phyloP scores from a whole-genome alignment of 768 basidiomycete genomes.

The Mycena venus region DNA sequence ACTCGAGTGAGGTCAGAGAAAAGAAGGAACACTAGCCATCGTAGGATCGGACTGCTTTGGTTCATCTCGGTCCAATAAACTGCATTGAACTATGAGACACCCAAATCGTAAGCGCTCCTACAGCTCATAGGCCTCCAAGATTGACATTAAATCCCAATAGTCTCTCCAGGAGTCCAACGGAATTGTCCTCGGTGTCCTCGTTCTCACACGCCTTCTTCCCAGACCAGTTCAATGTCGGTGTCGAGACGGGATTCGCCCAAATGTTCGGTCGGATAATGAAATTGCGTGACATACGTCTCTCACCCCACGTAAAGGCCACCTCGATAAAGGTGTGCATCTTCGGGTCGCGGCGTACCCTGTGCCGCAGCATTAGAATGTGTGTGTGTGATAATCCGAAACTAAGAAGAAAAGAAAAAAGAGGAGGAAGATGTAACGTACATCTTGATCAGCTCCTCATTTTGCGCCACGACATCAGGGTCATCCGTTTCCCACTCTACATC shows the following conservation, averaged over 20 bases:
- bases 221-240: not conserved
- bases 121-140: not conserved
- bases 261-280: slow-evolving; percentile 19
- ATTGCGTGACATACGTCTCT: slow-evolving; percentile 14
- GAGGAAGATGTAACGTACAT: not conserved
- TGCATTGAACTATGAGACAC: no score
- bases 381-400: not conserved
- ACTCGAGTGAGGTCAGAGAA: no score
- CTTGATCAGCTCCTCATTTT: slow-evolving; percentile 26
- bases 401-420: not conserved
- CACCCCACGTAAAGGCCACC: slow-evolving; percentile 15
- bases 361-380: no score
- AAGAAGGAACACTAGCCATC: no score
- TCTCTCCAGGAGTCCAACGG: not conserved
- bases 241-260: not conserved
- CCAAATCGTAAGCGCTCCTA: no score
- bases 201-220: slow-evolving; percentile 17
- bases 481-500: not conserved
- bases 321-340: slow-evolving; percentile 24
- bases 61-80: no score
- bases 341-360: slow-evolving; percentile 22
- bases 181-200: slow-evolving; percentile 15
- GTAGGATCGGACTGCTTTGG: no score
- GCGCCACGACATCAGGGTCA: slow-evolving; percentile 20
- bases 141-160: not conserved